These are phyloP conservation scores for Cercophora scortea DNA, from an alignment of 495 filamentous ascomycete genomes.

Conservation along the genomic window DNA sequence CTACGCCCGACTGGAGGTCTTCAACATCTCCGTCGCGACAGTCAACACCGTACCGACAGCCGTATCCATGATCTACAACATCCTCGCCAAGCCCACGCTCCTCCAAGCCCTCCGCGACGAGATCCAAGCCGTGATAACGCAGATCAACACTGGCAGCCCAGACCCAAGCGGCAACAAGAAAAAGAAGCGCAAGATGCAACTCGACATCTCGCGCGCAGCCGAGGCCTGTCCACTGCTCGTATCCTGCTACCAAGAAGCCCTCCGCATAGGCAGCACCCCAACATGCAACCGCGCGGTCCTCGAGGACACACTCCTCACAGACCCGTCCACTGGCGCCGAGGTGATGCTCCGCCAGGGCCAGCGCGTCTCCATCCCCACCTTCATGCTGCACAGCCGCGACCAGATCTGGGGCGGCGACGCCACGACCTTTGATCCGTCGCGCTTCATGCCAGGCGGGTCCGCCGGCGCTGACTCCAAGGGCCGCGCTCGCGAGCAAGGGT, in stretches of 20 bases:
- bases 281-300: neutral
- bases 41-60: neutral
- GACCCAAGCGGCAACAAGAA: neutral
- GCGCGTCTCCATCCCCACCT: neutral
- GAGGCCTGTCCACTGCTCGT: neutral
- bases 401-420: conserved; percentile 2
- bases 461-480: neutral
- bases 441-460: neutral
- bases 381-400: conserved; percentile 2
- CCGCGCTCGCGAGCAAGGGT: neutral
- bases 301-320: neutral
- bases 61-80: neutral
- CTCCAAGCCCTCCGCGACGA: neutral
- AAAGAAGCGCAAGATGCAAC: neutral
- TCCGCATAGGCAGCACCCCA: neutral
- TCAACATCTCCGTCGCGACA: neutral
- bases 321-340: neutral
- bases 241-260: neutral
- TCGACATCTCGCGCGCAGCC: neutral
- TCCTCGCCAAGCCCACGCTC: neutral
- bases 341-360: neutral
- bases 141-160: neutral
- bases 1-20: neutral
- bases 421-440: neutral
- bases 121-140: neutral